phyloP scores from a whole-genome alignment of 306 rosid species.

The Prunus salicina region DNA sequence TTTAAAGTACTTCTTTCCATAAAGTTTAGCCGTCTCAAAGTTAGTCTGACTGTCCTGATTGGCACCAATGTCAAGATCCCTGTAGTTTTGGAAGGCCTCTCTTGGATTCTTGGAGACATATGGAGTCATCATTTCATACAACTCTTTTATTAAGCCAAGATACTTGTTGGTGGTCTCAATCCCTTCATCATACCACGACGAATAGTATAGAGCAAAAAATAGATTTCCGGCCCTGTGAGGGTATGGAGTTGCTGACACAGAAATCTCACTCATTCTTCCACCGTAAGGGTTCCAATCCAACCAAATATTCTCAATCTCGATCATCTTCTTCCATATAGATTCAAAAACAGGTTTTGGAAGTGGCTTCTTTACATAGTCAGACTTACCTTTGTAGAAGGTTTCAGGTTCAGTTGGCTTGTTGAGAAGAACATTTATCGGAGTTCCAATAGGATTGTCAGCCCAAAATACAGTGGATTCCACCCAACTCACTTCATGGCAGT shows the following conservation, averaged over 20 bases:
- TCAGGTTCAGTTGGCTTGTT: neutral
- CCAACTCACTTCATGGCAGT: conserved; percentile 19
- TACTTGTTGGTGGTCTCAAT: conserved; percentile 20
- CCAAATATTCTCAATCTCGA: neutral
- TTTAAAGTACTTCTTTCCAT: conserved; percentile 23
- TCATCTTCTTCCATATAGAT: conserved; percentile 3
- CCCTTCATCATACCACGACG: neutral
- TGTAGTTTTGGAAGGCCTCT: conserved; percentile 25
- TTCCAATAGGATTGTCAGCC: neutral
- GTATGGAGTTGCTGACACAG: conserved; percentile 30
- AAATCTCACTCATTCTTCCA: conserved; percentile 41
- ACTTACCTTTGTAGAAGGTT: neutral
- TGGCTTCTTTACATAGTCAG: conserved; percentile 14
- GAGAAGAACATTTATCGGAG: neutral
- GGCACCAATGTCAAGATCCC: conserved; percentile 26
- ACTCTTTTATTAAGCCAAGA: conserved; percentile 21
- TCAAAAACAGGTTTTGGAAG: conserved; percentile 2
- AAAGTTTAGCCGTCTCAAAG: conserved; percentile 1
- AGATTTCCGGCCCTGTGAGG: conserved; percentile 51
- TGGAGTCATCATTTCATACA: conserved; percentile 16
- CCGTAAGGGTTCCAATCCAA: conserved; percentile 15
- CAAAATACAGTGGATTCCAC: neutral
- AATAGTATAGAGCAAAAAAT: neutral
- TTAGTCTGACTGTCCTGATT: neutral
- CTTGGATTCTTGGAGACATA: conserved; percentile 21